phyloP scores from a whole-genome alignment of 352 stramenopile species.

The Pelagophyceae sp. region DNA sequence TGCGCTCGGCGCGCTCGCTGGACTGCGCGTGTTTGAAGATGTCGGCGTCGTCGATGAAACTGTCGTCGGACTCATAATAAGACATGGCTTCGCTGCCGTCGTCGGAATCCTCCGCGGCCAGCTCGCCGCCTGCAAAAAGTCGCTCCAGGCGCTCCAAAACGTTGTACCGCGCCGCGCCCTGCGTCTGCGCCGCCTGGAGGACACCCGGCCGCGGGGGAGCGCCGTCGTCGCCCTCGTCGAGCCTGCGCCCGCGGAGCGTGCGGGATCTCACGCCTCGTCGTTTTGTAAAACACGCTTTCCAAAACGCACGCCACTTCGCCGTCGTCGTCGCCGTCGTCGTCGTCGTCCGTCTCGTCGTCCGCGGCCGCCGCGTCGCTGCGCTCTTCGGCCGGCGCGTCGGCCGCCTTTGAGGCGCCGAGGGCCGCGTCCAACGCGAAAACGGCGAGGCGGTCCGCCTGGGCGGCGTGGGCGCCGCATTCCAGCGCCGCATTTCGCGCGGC shows the following conservation, averaged over 20 bases:
- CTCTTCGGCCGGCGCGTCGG: no score
- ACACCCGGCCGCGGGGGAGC: background rate
- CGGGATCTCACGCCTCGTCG: background rate
- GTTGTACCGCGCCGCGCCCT: background rate
- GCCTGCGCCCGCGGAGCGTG: no score
- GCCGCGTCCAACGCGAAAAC: no score
- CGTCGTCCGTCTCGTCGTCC: background rate
- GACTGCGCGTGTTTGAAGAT: background rate
- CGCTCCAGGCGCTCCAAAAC: conserved; percentile 5
- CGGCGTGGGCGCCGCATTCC: no score
- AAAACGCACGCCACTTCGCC: background rate
- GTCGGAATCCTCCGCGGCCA: background rate
- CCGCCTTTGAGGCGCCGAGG: no score
- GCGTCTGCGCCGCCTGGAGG: background rate
- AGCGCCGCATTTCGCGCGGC: no score
- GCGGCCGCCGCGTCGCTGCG: no score
- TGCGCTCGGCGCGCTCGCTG: background rate
- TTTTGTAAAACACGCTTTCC: no score
- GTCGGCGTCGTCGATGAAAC: conserved; percentile 18
- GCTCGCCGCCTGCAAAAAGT: conserved; percentile 7
- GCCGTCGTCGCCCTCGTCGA: background rate
- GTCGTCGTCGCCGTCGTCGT: background rate
- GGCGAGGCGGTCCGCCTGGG: no score
- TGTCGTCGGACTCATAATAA: conserved; percentile 12
- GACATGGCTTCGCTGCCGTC: background rate